Evolutionary conservation across 2,329 filamentous ascomycete species (phyloP).

Genomic region (Stemphylium lycopersici): DNA sequence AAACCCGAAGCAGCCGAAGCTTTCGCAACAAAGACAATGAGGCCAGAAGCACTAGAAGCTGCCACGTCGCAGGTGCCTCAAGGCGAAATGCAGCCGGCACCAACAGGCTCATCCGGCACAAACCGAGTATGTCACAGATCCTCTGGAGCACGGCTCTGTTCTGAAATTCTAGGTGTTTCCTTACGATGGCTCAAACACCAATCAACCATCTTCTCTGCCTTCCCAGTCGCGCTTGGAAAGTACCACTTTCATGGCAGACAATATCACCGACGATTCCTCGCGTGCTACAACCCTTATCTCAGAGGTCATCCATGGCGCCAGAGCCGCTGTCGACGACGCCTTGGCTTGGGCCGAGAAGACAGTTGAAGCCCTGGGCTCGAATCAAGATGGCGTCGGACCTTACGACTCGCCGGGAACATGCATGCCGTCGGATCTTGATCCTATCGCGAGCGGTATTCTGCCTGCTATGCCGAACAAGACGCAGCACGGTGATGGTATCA

Average conservation of each 20-base stretch:
- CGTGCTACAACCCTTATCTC: slow-evolving; percentile 26
- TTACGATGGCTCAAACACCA: not conserved
- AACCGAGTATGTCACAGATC: slow-evolving; percentile 1
- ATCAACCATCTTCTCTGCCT: not conserved
- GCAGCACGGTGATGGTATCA: not conserved
- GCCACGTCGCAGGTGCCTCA: not conserved
- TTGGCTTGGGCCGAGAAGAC: slow-evolving; percentile 39
- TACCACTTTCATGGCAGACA: slow-evolving; percentile 12
- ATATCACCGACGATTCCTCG: slow-evolving; percentile 13
- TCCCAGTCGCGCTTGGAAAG: slow-evolving; percentile 17
- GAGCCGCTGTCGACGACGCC: slow-evolving; percentile 25
- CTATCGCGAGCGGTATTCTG: slow-evolving; percentile 38
- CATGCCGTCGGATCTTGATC: slow-evolving; percentile 42
- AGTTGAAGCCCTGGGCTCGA: slow-evolving; percentile 25
- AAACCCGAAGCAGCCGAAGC: slow-evolving; percentile 25
- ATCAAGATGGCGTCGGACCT: slow-evolving; percentile 36
- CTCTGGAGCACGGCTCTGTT: not conserved
- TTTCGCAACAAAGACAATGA: slow-evolving; percentile 24
- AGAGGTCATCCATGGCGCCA: slow-evolving; percentile 25
- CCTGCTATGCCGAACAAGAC: slow-evolving; percentile 23
- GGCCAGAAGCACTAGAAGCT: slow-evolving; percentile 20
- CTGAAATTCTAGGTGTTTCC: not conserved
- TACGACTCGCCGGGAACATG: slow-evolving; percentile 42
- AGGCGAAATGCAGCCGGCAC: not conserved
- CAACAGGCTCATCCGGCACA: not conserved